Base-by-base conservation (phyloP, 768 basidiomycete genomes). In the Daedaleopsis nitida region DNA sequence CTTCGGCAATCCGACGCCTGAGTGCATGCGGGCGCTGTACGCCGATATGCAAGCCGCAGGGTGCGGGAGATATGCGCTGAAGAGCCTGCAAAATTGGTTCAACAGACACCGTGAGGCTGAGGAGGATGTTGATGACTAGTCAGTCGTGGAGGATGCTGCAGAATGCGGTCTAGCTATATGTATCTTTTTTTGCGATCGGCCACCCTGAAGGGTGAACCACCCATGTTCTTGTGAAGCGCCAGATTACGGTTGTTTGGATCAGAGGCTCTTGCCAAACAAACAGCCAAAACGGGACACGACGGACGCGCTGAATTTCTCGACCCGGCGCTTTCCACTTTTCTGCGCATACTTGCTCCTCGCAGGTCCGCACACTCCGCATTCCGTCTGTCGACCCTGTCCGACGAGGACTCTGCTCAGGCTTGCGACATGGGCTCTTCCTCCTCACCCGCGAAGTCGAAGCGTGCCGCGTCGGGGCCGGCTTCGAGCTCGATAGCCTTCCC, bases 401-500 rank as follows among this genome's bases (percentile, higher is more conserved):
- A 24, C 23, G 11, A n/a, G n/a, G n/a, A 45, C 19, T 52, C 38
- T 27, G 6, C n/a, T 16, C 32, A 14, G 34, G 5, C 21, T 3
- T 9, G 13, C n/a, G 55, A 12, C 6, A 62, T 62, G 60, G 55
- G 55, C 43, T 53, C n/a, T n/a, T n/a, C 56, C 0, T 49, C 56
- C 1, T 58, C 56, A 2, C 47, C 55, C 19, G 24, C 12, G 1
- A 52, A 55, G 51, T 9, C 35, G 32, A 54, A 55, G 17, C 56
- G 52, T 16, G 32, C 52, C 7, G 19, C n/a, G 7, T 32, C 27
- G 3, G 24, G 39, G 3, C 11, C 60, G 12, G 45, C 55, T 7
- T 48, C 57, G 24, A 21, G 54, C 5, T n/a, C 58, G 9, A 35
- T 27, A 16, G 16, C 67, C 16, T 52, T 70, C 4, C 70, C 74